Conservation (phyloP, 306 rosid species). For the Malus domestica region ASM211411v1 NC_041789.1:27335501-27336000, state of each 20-base stretch:
- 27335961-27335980: slow-evolving; percentile 17
- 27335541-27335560: background rate
- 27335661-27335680: background rate
- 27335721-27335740: background rate
- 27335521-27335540: slow-evolving; percentile 55
- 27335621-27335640: background rate
- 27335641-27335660: background rate
- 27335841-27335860: slow-evolving; percentile 68
- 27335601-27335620: background rate
- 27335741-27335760: background rate
- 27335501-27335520: slow-evolving; percentile 80
- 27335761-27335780: background rate
- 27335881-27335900: slow-evolving; percentile 23
- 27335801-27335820: slow-evolving; percentile 22
- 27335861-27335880: slow-evolving; percentile 66
- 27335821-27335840: slow-evolving; percentile 66
- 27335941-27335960: background rate
- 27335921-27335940: slow-evolving; percentile 31
- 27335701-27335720: background rate
- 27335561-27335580: background rate
- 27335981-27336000: slow-evolving; percentile 7
- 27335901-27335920: slow-evolving; percentile 22
- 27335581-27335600: background rate
- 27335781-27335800: background rate
- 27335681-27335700: background rate